phyloP scores from a whole-genome alignment of 1,284 basidiomycete genomes.

The Mrakiaceae sp. region DNA sequence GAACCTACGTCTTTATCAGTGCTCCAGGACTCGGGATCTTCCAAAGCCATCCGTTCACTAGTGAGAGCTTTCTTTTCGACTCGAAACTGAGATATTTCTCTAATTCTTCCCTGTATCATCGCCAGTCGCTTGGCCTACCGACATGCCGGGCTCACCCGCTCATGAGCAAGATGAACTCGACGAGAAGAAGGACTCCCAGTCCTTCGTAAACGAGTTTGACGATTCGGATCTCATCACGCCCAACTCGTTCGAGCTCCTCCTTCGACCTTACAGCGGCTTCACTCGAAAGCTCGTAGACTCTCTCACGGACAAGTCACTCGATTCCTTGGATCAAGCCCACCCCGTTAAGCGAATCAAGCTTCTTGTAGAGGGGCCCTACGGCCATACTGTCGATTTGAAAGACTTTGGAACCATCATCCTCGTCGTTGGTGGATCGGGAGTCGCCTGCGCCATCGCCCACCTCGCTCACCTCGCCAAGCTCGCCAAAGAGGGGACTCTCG shows the following conservation, averaged over 20 bases:
- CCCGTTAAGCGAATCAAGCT: conserved; percentile 6
- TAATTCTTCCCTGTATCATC: not conserved
- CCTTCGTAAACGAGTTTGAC: not conserved
- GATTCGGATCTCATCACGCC: not conserved
- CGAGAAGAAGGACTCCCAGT: not conserved
- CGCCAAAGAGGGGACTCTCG: not conserved
- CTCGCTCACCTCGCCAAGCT: conserved; percentile 18
- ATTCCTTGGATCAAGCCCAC: not conserved
- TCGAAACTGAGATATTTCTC: not conserved
- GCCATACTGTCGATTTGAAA: conserved; percentile 11
- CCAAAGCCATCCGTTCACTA: conserved; percentile 19
- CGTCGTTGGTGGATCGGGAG: conserved; percentile 18
- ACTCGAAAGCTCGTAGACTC: conserved; percentile 10
- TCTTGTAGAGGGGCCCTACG: conserved; percentile 19
- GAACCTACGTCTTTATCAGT: conserved; percentile 19
- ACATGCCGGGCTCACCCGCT: not conserved
- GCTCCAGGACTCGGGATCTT: not conserved
- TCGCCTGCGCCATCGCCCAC: conserved; percentile 12
- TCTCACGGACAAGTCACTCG: not conserved
- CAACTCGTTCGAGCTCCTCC: conserved; percentile 10
- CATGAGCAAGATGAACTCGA: not conserved
- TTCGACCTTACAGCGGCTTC: conserved; percentile 12
- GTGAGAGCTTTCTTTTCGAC: not conserved
- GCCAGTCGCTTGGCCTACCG: conserved; percentile 1
- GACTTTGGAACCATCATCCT: conserved; percentile 16